Evolutionary conservation across 257 asterid species (phyloP).

Genomic region (Solanum phureja): DNA sequence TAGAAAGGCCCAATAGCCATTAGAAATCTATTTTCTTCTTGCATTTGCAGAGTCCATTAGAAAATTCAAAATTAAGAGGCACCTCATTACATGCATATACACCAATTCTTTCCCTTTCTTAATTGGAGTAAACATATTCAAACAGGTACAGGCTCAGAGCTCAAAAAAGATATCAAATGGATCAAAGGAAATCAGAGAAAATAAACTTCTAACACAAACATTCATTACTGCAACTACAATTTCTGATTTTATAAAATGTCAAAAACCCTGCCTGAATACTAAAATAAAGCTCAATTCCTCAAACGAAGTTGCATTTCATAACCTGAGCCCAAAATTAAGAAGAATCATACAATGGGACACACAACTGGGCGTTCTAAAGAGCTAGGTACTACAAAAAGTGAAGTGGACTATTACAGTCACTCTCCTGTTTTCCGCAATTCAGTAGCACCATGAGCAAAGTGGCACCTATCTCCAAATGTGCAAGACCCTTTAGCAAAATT

Average conservation of each 20-base stretch:
- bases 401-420: not conserved
- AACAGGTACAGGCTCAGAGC: not conserved
- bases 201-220: not conserved
- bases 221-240: not conserved
- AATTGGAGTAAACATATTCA: too few species aligned
- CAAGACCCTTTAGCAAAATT: conserved; percentile 79
- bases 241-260: not conserved
- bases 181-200: not conserved
- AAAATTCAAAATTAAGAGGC: too few species aligned
- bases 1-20: not conserved
- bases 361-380: not conserved
- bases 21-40: too few species aligned
- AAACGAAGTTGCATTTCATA: not conserved
- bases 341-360: not conserved
- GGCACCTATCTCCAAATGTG: conserved; percentile 92
- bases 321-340: not conserved
- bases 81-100: too few species aligned
- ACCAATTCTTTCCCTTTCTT: too few species aligned
- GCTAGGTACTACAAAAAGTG: not conserved
- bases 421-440: conserved; percentile 57
- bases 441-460: conserved; percentile 83
- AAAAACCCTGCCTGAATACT: not conserved
- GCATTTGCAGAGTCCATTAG: too few species aligned
- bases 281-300: not conserved
- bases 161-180: not conserved